These are phyloP conservation scores for Picea abies DNA, from an alignment of 83 land plant species.

Conservation along the genomic window DNA sequence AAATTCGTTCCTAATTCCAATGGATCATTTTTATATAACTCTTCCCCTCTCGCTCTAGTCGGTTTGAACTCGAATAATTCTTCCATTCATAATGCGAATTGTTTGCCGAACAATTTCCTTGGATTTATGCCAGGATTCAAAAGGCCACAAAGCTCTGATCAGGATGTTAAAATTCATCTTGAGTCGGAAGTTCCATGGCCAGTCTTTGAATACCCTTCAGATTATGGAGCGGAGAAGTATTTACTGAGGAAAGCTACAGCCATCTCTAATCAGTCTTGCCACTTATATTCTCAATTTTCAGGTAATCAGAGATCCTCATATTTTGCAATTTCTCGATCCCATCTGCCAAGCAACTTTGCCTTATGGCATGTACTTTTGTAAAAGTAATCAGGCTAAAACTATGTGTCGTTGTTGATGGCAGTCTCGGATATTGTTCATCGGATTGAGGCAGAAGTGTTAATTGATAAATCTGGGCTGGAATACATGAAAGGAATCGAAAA, in stretches of 20 bases:
- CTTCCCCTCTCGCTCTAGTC: no score
- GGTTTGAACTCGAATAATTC: no score
- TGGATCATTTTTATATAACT: background rate
- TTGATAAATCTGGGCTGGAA: background rate
- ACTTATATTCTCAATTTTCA: background rate
- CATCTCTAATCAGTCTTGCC: background rate
- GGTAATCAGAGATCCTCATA: background rate
- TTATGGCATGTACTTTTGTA: background rate
- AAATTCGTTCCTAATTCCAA: no score
- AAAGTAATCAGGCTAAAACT: background rate
- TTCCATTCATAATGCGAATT: no score
- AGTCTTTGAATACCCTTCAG: background rate
- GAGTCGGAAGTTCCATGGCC: conserved; percentile 13
- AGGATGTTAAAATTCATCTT: no score
- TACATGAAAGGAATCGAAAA: background rate
- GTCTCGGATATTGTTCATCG: background rate
- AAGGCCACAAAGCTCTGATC: no score
- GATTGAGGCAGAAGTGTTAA: background rate
- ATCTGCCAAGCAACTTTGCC: no score
- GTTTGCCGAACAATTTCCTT: no score
- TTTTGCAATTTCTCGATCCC: no score
- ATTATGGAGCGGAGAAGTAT: background rate
- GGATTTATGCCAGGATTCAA: no score
- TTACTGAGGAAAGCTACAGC: background rate
- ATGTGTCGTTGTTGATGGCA: background rate